phyloP scores from a whole-genome alignment of 2,329 filamentous ascomycete species.

The Microdochium nivale region DNA sequence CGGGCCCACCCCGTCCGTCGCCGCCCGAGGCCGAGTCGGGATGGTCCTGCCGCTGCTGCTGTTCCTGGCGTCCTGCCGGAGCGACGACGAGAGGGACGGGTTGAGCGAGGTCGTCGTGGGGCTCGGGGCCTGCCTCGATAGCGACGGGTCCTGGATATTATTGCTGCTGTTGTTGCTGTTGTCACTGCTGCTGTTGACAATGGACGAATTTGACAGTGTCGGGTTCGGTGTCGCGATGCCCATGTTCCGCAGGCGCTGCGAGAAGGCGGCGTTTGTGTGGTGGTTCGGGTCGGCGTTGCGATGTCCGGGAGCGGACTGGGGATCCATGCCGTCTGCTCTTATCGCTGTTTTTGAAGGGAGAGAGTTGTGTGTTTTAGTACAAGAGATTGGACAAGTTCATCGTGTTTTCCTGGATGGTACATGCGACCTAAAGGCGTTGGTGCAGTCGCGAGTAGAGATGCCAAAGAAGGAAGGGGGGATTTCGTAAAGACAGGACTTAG shows the following conservation, averaged over 20 bases:
- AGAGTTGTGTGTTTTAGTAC: not conserved
- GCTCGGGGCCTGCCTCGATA: not conserved
- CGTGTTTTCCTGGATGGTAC: no score
- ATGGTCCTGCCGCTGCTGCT: slow-evolving; percentile 2
- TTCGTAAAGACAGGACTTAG: no score
- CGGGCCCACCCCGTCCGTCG: slow-evolving; percentile 7
- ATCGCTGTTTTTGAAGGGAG: slow-evolving; percentile 22
- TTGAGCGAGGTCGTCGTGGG: not conserved
- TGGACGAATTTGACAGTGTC: slow-evolving; percentile 43
- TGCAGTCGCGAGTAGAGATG: no score
- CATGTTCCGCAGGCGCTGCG: slow-evolving; percentile 43
- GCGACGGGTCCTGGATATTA: not conserved
- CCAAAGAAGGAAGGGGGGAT: no score
- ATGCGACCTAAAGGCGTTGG: no score
- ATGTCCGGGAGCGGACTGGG: slow-evolving; percentile 7
- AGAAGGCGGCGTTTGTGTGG: slow-evolving; percentile 32
- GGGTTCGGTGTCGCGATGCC: slow-evolving; percentile 46
- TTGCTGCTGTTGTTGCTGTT: not conserved
- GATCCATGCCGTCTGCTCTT: slow-evolving; percentile 28
- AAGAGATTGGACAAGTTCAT: no score
- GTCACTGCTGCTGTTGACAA: slow-evolving; percentile 11
- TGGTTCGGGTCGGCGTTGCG: slow-evolving; percentile 22
- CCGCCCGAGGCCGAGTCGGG: slow-evolving; percentile 8
- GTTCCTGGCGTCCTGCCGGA: slow-evolving; percentile 2
- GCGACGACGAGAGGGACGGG: not conserved